Base-by-base conservation (phyloP, 2,329 filamentous ascomycete genomes). In the Keithomyces neogunnii region DNA sequence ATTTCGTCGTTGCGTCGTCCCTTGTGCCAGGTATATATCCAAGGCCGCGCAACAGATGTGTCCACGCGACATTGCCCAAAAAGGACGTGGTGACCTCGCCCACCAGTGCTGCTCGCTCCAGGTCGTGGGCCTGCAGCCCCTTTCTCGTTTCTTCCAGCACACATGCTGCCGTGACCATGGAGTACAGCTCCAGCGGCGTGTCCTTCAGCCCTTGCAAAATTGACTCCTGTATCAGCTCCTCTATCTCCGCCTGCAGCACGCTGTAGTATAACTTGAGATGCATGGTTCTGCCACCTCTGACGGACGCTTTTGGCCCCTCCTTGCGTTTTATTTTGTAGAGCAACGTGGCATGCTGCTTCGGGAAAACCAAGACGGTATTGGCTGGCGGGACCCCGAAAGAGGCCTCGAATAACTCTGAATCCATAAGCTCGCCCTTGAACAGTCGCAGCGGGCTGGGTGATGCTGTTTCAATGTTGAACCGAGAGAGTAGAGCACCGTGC, bases 381-480 rank as follows among this genome's bases (percentile, higher is more conserved):
- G 66, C 69, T 5, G 80, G 72, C 3, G 76, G 65, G 5, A 77
- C 68, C 0, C 82, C 80, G 56, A 82, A 85, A 19, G 80, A 71
- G 0, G 87, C 80, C 11, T 81, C 75, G 55, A 88, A 92, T 1
- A 84, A 69, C 2, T 86, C 81, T 0, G 88, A 91, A 4, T 79
- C 80, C 10, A 85, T 68, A 1, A 99, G 77, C 49, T 82, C 76
- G 56, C 88, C 88, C 50, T 79, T 79, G 45, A 87, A 75, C 5
- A 99, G 71, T 3, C 86, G 80, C 8, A 97, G 67, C 0, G 93
- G 93, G 32, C 85, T 84, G 29, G 80, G 66, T 51, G 78, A 88
- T 1, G 89, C 86, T 0, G 91, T 90, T 10, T 89, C 90, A 49
- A 99, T 85, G 11, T 88, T 95, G 65, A 99, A 99, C 8, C 86